Evolutionary conservation across 805 yeast species (phyloP).

Genomic region (Zygosaccharomyces bisporus): DNA sequence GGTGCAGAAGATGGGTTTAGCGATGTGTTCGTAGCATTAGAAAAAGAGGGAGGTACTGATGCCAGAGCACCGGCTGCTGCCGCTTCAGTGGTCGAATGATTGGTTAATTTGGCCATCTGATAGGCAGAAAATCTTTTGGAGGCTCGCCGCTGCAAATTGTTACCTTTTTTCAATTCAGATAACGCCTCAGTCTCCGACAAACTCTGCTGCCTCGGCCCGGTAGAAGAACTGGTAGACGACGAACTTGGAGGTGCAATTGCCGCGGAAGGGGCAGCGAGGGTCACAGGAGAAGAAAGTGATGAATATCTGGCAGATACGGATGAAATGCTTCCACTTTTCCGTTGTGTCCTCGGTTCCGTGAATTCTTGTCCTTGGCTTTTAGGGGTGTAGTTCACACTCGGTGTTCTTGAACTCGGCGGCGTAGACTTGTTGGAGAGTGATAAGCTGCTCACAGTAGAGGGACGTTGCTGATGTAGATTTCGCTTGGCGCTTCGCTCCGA

Average conservation of each 20-base stretch:
- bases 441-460: conserved; percentile 15
- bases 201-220: conserved; percentile 9
- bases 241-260: neutral
- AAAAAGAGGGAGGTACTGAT: conserved; percentile 11
- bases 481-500: conserved; percentile 17
- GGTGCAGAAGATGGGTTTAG: conserved; percentile 2
- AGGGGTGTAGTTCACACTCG: conserved; percentile 5
- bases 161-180: conserved; percentile 73
- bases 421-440: conserved; percentile 13
- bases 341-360: conserved; percentile 3
- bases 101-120: conserved; percentile 74
- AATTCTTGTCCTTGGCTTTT: neutral
- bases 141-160: conserved; percentile 84
- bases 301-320: neutral
- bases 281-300: conserved; percentile 1
- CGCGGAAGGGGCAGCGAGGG: neutral
- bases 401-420: conserved; percentile 10
- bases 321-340: neutral
- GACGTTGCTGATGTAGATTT: conserved; percentile 16
- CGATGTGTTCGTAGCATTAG: neutral
- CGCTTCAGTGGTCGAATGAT: conserved; percentile 36
- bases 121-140: conserved; percentile 92
- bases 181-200: conserved; percentile 52
- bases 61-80: conserved; percentile 23
- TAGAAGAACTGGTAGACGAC: neutral